Conservation (phyloP, 1,284 basidiomycete species). For the Binderoboletus segoi region DNA sequence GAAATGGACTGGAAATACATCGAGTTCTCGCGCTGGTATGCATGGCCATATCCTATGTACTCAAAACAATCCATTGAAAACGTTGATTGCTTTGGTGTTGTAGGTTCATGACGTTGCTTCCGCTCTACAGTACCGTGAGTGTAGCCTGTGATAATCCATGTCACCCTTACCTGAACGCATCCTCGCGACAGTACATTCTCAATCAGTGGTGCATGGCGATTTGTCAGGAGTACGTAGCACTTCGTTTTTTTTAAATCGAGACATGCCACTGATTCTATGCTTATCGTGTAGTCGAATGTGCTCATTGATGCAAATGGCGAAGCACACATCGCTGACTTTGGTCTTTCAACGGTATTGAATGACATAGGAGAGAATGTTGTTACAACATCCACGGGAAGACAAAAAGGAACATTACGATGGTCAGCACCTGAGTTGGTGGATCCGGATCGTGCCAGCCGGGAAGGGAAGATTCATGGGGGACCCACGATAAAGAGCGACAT, state of each 20-base stretch:
- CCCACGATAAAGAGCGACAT: conserved; percentile 8
- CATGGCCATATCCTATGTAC: background rate
- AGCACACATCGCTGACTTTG: conserved; percentile 15
- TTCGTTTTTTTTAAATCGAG: background rate
- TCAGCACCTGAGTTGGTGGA: conserved; percentile 11
- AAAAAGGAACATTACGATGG: conserved; percentile 8
- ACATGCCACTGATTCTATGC: background rate
- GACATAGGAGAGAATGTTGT: conserved; percentile 6
- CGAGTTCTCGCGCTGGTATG: conserved; percentile 9
- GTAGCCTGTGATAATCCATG: background rate
- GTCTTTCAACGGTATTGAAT: conserved; percentile 13
- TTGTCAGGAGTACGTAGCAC: conserved; percentile 9
- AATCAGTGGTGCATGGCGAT: conserved; percentile 13
- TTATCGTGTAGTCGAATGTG: conserved; percentile 12
- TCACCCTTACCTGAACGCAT: background rate
- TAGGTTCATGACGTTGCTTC: conserved; percentile 10
- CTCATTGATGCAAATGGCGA: conserved; percentile 7
- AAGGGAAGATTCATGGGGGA: background rate
- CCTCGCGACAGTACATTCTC: conserved; percentile 7
- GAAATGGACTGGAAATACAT: background rate
- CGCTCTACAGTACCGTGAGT: conserved; percentile 13
- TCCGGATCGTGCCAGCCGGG: background rate
- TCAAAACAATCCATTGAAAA: background rate
- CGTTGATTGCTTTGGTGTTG: background rate
- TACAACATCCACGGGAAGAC: background rate